Evolutionary conservation across 2,329 filamentous ascomycete species (phyloP).

Genomic region (Aspergillus ochraceus): DNA sequence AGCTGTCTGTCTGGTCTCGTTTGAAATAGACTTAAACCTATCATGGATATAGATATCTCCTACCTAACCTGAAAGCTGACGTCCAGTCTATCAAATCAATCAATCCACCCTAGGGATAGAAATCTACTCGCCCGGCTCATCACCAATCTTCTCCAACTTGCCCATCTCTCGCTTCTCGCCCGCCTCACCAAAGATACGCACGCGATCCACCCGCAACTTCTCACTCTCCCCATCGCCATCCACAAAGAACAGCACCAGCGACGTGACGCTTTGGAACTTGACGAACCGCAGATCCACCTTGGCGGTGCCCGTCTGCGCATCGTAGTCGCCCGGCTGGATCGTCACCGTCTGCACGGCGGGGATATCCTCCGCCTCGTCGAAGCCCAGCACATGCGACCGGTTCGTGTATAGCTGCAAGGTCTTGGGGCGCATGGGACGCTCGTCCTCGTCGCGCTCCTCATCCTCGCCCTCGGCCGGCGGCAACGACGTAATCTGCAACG

Average conservation of each 20-base stretch:
- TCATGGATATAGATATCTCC: no score
- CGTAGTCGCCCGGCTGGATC: constrained; percentile 77
- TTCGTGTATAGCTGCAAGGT: constrained; percentile 87
- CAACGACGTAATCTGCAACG: constrained; percentile 79
- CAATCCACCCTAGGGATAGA: neutral
- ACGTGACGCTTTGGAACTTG: constrained; percentile 94
- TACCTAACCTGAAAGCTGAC: no score
- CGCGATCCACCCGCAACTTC: constrained; percentile 69
- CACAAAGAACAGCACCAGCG: constrained; percentile 82
- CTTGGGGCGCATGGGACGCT: constrained; percentile 76
- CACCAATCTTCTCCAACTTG: constrained; percentile 91
- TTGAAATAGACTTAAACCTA: no score
- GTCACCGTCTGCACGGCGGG: constrained; percentile 77
- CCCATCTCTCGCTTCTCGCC: constrained; percentile 92
- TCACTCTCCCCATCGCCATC: constrained; percentile 82
- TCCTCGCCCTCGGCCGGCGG: constrained; percentile 53
- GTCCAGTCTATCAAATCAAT: neutral
- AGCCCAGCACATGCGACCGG: constrained; percentile 84
- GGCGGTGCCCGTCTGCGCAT: constrained; percentile 67
- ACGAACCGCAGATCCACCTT: constrained; percentile 79
- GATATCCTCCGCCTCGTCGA: constrained; percentile 89
- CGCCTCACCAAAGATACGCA: constrained; percentile 75
- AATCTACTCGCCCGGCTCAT: constrained; percentile 63
- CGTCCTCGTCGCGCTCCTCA: constrained; percentile 65
- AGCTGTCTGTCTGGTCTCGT: no score